These are phyloP conservation scores for Acanthamoeba sp. DNA, from an alignment of 208 protist genomes.

Conservation along the genomic window DNA sequence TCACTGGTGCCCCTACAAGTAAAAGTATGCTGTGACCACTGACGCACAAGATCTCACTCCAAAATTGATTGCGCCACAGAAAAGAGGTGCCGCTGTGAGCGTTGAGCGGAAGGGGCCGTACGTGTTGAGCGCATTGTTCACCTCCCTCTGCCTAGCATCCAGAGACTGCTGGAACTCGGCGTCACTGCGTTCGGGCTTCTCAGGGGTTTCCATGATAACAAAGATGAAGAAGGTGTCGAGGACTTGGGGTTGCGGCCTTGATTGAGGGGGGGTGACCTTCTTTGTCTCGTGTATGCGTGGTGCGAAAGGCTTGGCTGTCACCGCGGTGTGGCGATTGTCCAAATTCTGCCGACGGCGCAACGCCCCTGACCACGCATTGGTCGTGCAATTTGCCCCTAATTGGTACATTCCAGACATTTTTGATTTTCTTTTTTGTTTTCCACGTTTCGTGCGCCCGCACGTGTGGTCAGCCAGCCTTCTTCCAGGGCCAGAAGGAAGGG, in stretches of 20 bases:
- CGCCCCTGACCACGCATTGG: slow-evolving; percentile 6
- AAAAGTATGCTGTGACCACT: background rate
- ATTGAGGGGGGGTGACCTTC: background rate
- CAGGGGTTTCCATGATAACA: slow-evolving; percentile 52
- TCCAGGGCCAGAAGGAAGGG: slow-evolving; percentile 56
- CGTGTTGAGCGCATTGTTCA: slow-evolving; percentile 80
- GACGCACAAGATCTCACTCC: background rate
- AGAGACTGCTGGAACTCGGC: slow-evolving; percentile 81
- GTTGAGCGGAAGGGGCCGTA: background rate
- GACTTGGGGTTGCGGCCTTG: background rate
- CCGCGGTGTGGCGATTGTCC: background rate
- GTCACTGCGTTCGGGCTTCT: slow-evolving; percentile 68
- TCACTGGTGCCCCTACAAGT: background rate
- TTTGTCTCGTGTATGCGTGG: too few species aligned
- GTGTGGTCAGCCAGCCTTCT: background rate
- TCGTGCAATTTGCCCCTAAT: slow-evolving; percentile 36
- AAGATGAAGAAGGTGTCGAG: background rate
- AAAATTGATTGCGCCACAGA: background rate
- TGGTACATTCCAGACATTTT: background rate
- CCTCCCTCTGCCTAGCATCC: slow-evolving; percentile 75
- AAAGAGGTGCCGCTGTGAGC: background rate
- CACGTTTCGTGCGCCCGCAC: background rate
- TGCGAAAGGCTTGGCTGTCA: background rate
- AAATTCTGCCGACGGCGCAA: slow-evolving; percentile 61
- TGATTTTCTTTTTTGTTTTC: background rate